Evolutionary conservation across 2,329 filamentous ascomycete genomes (phyloP).

Genomic region (Zasmidium citrigriseum): DNA sequence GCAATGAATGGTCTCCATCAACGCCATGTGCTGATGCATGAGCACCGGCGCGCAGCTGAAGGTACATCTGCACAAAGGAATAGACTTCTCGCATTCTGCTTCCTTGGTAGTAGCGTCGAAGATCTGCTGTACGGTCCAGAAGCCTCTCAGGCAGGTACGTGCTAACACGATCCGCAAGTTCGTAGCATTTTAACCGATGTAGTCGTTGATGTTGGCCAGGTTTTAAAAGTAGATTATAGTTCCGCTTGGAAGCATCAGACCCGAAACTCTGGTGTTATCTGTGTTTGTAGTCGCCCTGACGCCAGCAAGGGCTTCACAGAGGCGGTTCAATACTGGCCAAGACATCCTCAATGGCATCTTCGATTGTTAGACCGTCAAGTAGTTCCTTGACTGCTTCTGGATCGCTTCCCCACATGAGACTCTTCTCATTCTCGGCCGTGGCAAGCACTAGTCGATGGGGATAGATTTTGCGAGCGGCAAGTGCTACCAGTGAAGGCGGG

Average conservation of each 20-base stretch:
- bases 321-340: conserved; percentile 59
- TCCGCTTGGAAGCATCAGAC: too few relatives aligned
- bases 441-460: conserved; percentile 78
- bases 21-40: too few relatives aligned
- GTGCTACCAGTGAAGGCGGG: conserved; percentile 77
- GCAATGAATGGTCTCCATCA: too few relatives aligned
- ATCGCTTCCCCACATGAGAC: conserved; percentile 90
- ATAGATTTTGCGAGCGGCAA: conserved; percentile 86
- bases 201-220: too few relatives aligned
- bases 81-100: not conserved
- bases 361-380: conserved; percentile 60
- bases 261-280: too few relatives aligned
- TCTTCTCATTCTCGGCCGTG: conserved; percentile 71
- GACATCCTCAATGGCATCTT: conserved; percentile 60
- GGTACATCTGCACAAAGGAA: not conserved
- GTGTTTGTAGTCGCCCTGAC: not conserved
- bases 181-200: too few relatives aligned
- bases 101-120: too few relatives aligned
- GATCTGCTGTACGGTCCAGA: too few relatives aligned
- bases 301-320: conserved; percentile 33
- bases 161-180: too few relatives aligned
- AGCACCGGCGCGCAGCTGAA: too few relatives aligned
- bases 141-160: too few relatives aligned
- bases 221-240: too few relatives aligned
- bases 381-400: conserved; percentile 66